These are phyloP conservation scores for Wallacemonas rigidus DNA, from an alignment of 208 protist species.

Conservation along the genomic window DNA sequence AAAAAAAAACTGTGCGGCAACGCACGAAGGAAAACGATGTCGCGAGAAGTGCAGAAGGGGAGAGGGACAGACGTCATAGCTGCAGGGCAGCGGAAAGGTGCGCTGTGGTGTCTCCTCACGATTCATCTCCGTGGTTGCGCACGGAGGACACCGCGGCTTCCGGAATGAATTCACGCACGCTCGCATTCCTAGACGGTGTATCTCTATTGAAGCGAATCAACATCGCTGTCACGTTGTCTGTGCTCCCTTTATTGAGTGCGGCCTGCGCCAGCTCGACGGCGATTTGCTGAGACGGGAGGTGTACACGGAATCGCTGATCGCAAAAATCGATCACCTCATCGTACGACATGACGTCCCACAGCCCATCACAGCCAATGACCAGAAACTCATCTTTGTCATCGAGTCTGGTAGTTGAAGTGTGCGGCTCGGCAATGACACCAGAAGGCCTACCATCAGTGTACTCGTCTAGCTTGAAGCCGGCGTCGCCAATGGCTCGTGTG, in stretches of 20 bases:
- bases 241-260: conserved; percentile 81
- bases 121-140: conserved; percentile 42
- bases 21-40: too few species aligned
- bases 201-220: conserved; percentile 44
- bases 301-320: conserved; percentile 47
- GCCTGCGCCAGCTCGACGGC: conserved; percentile 66
- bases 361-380: conserved; percentile 92
- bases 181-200: conserved; percentile 3
- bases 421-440: conserved; percentile 76
- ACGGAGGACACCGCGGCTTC: conserved; percentile 54
- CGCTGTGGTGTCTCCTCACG: background rate
- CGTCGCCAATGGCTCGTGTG: conserved; percentile 95
- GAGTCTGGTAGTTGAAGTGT: conserved; percentile 62
- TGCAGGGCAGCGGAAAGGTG: background rate
- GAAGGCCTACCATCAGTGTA: conserved; percentile 83
- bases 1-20: too few species aligned
- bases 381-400: conserved; percentile 89
- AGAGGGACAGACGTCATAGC: too few species aligned
- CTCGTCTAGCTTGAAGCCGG: conserved; percentile 87
- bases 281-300: conserved; percentile 58
- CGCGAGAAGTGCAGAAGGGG: too few species aligned
- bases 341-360: conserved; percentile 95
- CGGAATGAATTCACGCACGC: conserved; percentile 36
- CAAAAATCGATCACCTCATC: conserved; percentile 88
- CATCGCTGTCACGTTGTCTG: conserved; percentile 90